phyloP scores from a whole-genome alignment of 495 filamentous ascomycete genomes.

The Parmelia sp. region DNA sequence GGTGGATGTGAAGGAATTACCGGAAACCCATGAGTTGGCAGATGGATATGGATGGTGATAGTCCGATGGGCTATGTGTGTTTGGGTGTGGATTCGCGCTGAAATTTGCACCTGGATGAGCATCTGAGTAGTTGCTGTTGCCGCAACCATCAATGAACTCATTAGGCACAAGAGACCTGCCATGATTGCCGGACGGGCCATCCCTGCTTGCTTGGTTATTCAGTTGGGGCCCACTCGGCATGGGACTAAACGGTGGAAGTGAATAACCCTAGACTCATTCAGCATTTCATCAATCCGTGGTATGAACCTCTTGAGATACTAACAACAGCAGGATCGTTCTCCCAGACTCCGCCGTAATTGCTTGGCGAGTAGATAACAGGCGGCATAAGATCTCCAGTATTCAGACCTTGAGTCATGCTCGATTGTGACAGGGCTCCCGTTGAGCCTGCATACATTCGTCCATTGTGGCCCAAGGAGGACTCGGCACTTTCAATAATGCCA shows the following conservation, averaged over 20 bases:
- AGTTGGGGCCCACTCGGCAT: constrained; percentile 6
- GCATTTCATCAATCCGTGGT: background rate
- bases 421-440: constrained; percentile 5
- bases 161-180: background rate
- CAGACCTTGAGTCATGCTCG: constrained; percentile 4
- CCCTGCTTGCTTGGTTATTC: background rate
- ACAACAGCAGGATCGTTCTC: constrained; percentile 30
- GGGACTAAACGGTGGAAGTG: constrained; percentile 28
- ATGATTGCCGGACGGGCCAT: background rate
- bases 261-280: constrained; percentile 21
- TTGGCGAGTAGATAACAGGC: constrained; percentile 20
- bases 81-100: background rate
- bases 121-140: background rate
- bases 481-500: constrained; percentile 26
- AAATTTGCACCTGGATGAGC: background rate
- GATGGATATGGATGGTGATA: constrained; percentile 12
- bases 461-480: background rate
- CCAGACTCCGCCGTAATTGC: constrained; percentile 26
- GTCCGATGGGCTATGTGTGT: constrained; percentile 3
- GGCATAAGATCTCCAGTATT: constrained; percentile 14
- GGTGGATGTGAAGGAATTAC: constrained; percentile 20
- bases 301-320: constrained; percentile 10
- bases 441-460: background rate
- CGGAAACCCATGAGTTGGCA: constrained; percentile 25
- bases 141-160: background rate